phyloP scores from a whole-genome alignment of 2,329 filamentous ascomycete species.

The Achaetomium macrosporum region DNA sequence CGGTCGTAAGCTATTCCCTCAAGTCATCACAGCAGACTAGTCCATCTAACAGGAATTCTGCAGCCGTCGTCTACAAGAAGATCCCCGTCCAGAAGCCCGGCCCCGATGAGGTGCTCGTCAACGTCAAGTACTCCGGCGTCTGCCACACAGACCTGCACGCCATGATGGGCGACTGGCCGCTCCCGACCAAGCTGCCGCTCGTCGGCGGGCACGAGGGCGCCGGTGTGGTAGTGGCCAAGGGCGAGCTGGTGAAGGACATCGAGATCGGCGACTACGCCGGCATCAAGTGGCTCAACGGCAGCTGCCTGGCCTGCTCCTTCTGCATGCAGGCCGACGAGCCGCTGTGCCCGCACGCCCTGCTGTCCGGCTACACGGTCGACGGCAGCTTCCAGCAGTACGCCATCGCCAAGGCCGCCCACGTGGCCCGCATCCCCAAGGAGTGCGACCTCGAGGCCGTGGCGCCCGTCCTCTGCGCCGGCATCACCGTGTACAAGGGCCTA shows the following conservation, averaged over 20 bases:
- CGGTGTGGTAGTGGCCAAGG: conserved; percentile 74
- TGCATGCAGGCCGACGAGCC: conserved; percentile 78
- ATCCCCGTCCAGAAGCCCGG: conserved; percentile 77
- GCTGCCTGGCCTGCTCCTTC: conserved; percentile 76
- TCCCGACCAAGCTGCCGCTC: conserved; percentile 74
- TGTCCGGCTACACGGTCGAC: conserved; percentile 90
- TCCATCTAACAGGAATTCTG: conserved; percentile 3
- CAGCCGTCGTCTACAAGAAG: conserved; percentile 65
- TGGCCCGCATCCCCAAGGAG: conserved; percentile 74
- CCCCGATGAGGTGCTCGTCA: conserved; percentile 85
- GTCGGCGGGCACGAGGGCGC: conserved; percentile 79
- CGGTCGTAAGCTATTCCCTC: conserved; percentile 48
- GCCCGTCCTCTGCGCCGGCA: conserved; percentile 64
- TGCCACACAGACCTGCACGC: conserved; percentile 82
- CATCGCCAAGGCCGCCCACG: conserved; percentile 79
- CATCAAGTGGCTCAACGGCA: conserved; percentile 90
- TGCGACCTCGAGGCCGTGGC: conserved; percentile 70
- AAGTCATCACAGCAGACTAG: neutral
- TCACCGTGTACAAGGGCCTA: conserved; percentile 71
- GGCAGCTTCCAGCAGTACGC: conserved; percentile 91
- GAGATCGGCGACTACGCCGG: conserved; percentile 80
- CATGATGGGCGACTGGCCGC: conserved; percentile 84
- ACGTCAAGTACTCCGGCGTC: conserved; percentile 84
- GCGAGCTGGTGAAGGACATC: conserved; percentile 70
- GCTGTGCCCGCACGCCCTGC: conserved; percentile 65